Evolutionary conservation across 768 basidiomycete species (phyloP), one percentile per base, ranked within the genome.

Genomic region (Coprinopsis cinerea): DNA sequence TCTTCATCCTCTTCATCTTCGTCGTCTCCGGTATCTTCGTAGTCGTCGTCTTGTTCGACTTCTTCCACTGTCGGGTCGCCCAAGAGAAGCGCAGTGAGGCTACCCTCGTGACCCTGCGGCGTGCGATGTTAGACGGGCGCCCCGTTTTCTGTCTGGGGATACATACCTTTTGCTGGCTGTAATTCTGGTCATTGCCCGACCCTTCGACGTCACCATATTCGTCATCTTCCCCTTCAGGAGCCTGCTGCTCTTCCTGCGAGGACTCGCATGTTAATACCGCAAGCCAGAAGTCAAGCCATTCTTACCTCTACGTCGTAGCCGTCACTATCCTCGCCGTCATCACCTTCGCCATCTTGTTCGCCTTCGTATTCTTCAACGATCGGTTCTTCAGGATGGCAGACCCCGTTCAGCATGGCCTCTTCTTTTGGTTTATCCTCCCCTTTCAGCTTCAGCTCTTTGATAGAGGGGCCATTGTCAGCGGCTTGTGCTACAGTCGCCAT

Each of bases 31-130:
- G 30, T 9, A 10, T 55, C 67, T 1, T 68, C 64, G 18, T 55
- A 57, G 20, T 43, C 41, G 11, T 43, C 41, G 41, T 25, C 23
- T 11, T 43, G 22, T 18, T 26, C 23, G 24, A 4, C 23, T 11
- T 9, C 41, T 5, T 18, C 4, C 2, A 48, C 54, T 15, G 48
- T 65, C 48, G 20, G 41, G 44, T 65, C 61, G 26, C 53, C 64
- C 37, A 67, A 45, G 42, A 67, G 57, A 28, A 67, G 60, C 35
- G 62, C 59, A 11, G 65, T 67, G 44, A 67, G 53, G 14, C 56
- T 55, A 10, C n/a, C n/a, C n/a, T n/a, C n/a, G n/a, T n/a, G n/a
- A n/a, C n/a, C n/a, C n/a, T n/a, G n/a, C n/a, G n/a, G n/a, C n/a
- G n/a, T n/a, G n/a, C n/a, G n/a, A n/a, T 43, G 42, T 32, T 59